Base-by-base conservation (phyloP, 2,329 filamentous ascomycete genomes). In the Colletotrichum sp. region DNA sequence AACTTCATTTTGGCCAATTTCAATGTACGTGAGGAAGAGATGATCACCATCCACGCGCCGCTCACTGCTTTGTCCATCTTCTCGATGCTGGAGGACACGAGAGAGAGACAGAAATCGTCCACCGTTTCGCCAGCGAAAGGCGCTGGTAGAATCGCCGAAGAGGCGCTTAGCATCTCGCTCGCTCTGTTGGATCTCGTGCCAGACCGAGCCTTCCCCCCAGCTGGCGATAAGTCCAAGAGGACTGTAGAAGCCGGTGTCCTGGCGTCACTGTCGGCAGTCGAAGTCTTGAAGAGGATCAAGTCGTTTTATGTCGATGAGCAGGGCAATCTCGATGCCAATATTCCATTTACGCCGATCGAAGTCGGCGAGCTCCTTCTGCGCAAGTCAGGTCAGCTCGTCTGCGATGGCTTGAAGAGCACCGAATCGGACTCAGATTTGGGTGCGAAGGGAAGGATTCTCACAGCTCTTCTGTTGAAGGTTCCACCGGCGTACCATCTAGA, bases 11-110 rank as follows among this genome's bases (percentile, higher is more conserved):
- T 98, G 78, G 86, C 91, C 7, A 94, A 96, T 79, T 99, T 99
- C 88, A 99, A 98, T 83, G 91, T 99, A 66, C 92, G 93, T 69
- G 97, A 99, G 84, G 97, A 99, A 83, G 98, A 99, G 82, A 99
- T 99, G 96, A 85, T 98, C 18, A 92, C 94, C 3, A 87, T 95
- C 26, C 96, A 99, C 84, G 94, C 96, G 34, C 96, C 96, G 39
- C 85, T 98, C 32, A 90, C 94, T 69, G 90, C 92, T 4, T 84
- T 98, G n/a, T 91, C 93, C 5, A 87, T 94, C 30, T 85, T 89
- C 36, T 87, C 86, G 78, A 93, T 91, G 91, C 85, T 93, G 57
- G 86, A 92, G 80, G 88, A 93, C 72, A 84, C 86, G 4, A 88
- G 85, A 75, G 85, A 85, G 75, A 83, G 83, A 75, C 79, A 83